Base-by-base conservation (phyloP, 73 alveolate genomes). In the Uronychia setigera region DNA sequence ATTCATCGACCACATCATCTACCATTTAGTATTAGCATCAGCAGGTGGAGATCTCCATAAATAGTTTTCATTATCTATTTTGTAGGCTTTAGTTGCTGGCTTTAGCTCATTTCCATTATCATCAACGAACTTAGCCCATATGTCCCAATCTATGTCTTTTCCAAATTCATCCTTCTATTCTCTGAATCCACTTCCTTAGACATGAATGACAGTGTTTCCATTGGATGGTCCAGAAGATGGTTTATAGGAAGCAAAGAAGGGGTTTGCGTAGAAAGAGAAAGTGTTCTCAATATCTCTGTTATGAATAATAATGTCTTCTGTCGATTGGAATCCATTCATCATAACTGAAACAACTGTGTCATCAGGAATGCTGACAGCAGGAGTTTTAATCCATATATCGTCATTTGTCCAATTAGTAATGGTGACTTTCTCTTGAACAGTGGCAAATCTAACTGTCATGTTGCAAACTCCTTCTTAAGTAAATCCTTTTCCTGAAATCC, bases 251-350 rank as follows among this genome's bases (percentile, higher is more conserved):
- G 93, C 57, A 75, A 92, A 79, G 35, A 91, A 67, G 14, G 99
- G 99, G 35, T 94, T 91, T 81, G 78, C 87, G 83, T 96, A 95
- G 90, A 93, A 96, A 82, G 85, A 83, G 78, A 91, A 96, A 59
- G 97, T 94, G 81, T 93, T 95, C 84, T 95, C 98, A 79, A 89
- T 91, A 82, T 95, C 97, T 46, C 95, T 88, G 35, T 74, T 91
- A 86, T 94, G 94, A 59, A 92, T 58, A 80, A 91, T 93, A 32
- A 88, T 87, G 87, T 96, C 97, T 35, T 91, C 87, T 32, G 94
- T 93, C 57, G 90, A 95, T 86, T 96, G 96, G 83, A 95, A 95
- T n/a, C 99, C 99, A 91, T 96, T 96, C 30, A 96, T 80, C 11
- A 96, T 88, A 25, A 96, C 98, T 85, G 90, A 95, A 59, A 96